These are phyloP conservation scores for Nicotiana sylvestris DNA, from an alignment of 257 asterid genomes.

Conservation along the genomic window DNA sequence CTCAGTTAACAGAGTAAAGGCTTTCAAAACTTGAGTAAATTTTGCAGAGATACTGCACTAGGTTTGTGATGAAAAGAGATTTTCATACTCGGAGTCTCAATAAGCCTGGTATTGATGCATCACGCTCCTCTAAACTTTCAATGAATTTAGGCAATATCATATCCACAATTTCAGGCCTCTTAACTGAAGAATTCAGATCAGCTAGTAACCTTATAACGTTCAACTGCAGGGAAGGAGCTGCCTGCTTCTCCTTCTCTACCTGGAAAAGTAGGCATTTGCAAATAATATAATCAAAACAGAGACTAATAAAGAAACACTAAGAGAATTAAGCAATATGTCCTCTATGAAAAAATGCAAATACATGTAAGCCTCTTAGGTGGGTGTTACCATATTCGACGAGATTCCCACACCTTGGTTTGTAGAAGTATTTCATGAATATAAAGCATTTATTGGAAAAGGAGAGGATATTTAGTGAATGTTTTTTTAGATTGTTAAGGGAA, in stretches of 20 bases:
- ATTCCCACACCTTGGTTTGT: background rate
- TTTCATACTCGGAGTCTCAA: constrained; percentile 80
- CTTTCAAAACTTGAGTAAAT: constrained; percentile 7
- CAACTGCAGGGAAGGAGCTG: constrained; percentile 76
- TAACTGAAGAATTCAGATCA: constrained; percentile 63
- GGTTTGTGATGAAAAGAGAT: constrained; percentile 17
- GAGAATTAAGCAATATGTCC: constrained; percentile 8
- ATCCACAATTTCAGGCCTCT: constrained; percentile 90
- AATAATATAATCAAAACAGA: constrained; percentile 3
- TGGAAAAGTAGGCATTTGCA: constrained; percentile 32
- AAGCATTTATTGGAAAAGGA: background rate
- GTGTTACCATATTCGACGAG: background rate
- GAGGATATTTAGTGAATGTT: background rate
- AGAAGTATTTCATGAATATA: constrained; percentile 1
- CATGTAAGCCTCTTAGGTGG: background rate
- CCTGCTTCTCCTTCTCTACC: constrained; percentile 75
- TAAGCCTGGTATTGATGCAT: constrained; percentile 83
- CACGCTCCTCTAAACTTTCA: constrained; percentile 98
- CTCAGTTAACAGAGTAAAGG: background rate
- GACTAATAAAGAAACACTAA: background rate
- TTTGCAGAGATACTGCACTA: constrained; percentile 10
- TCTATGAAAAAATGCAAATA: background rate
- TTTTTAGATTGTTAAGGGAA: background rate
- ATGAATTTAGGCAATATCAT: constrained; percentile 87
- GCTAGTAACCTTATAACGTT: constrained; percentile 83